A percentile compares a stretch with the other conserved stretches of the same genome.
These are phyloP conservation scores for Agaricus blazei DNA, from an alignment of 768 basidiomycete genomes.

Conservation along the genomic window DNA sequence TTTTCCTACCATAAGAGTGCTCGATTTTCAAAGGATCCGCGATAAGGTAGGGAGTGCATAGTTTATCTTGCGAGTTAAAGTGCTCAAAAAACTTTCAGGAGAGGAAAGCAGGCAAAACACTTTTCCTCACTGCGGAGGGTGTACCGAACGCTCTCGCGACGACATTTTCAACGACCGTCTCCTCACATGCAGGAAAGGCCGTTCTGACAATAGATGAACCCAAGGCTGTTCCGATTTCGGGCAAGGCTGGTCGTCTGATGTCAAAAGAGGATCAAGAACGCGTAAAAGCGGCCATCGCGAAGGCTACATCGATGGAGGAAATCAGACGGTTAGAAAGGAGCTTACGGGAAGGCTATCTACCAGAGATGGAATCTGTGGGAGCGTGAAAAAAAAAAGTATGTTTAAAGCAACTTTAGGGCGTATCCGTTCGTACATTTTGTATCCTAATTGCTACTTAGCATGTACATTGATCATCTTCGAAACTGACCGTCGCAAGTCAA, in stretches of 20 bases:
- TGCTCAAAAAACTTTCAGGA: conserved; percentile 44
- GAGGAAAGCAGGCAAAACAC: conserved; percentile 62
- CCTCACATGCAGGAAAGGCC: conserved; percentile 58
- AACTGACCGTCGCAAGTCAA: no score
- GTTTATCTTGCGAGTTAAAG: conserved; percentile 13
- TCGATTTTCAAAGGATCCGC: conserved; percentile 93
- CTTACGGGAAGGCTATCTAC: conserved; percentile 80
- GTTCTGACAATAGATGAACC: conserved; percentile 74
- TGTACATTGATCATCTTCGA: background rate
- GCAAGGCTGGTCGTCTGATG: conserved; percentile 82
- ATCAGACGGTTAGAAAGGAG: conserved; percentile 78
- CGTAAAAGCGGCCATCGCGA: conserved; percentile 82
- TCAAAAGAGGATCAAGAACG: conserved; percentile 88
- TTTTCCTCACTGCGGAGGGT: conserved; percentile 80
- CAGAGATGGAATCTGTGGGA: conserved; percentile 71
- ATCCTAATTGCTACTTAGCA: background rate
- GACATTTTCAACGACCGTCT: conserved; percentile 68
- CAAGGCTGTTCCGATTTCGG: conserved; percentile 46
- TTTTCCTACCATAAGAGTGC: conserved; percentile 81
- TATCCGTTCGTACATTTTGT: conserved; percentile 8
- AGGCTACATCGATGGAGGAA: conserved; percentile 89
- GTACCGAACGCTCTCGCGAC: conserved; percentile 78
- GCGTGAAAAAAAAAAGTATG: conserved; percentile 38
- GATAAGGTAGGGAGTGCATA: conserved; percentile 75
- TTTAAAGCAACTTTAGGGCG: background rate